Evolutionary conservation across 768 basidiomycete species (phyloP), one percentile per base, ranked within the genome.

Genomic region (Amanita phalloides): DNA sequence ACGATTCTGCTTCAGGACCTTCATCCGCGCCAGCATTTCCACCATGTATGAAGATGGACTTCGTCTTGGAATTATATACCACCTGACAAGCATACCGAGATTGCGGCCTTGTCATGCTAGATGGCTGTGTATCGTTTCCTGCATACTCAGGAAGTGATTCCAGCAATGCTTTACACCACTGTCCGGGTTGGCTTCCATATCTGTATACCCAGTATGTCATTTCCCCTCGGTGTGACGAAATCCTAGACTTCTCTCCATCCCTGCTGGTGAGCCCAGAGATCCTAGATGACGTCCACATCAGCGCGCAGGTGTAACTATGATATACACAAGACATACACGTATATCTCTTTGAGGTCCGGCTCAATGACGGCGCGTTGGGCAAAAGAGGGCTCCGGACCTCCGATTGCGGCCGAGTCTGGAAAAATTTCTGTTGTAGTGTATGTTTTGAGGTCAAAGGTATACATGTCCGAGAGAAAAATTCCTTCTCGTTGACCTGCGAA

Each of bases 71-170:
- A 57, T 87, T 81, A 54, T 88, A 90, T 38, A 84, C 84, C 10
- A 88, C 78, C 62, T 89, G 86, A 59, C 89, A 85, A 3, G 87
- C 88, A 59, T 84, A 90, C 48, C 88, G 71, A 6, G 87, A 76
- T 3, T 68, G 55, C 0, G 88, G 86, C 37, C 69, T 69, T 14
- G 71, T 71, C 5, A 37, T 48, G 28, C 61, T 57, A 26, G 39
- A 21, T 13, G 46, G 30, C 17, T 8, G 28, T 30, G 33, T 4
- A 25, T 39, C 7, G 48, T 39, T 49, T n/a, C 9, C 14, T 5
- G 25, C 14, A 25, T 9, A 26, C 10, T 28, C 38, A 13, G 39
- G 17, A 2, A 36, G 44, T 13, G 66, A 60, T 48, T 69, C 66
- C 3, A 75, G 70, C 0, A 79, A 60, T 13, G 86, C 79, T 55